phyloP scores from a whole-genome alignment of 192 early-diverging fungal species.

The Globomyces pollinis-pini region DNA sequence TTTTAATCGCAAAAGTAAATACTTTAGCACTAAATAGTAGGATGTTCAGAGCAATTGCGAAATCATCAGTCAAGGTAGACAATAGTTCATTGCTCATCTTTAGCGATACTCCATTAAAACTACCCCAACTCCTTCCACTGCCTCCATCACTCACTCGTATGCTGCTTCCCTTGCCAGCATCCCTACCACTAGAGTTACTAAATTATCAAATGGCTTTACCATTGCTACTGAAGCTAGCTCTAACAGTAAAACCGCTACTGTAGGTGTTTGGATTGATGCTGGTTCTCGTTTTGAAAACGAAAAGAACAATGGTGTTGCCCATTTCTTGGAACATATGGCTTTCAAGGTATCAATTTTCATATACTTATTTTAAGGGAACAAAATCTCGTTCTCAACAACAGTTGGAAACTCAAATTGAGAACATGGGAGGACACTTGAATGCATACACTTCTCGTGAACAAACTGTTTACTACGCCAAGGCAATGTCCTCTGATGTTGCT shows the following conservation, averaged over 20 bases:
- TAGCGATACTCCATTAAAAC: too few relatives aligned
- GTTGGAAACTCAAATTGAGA: constrained; percentile 92
- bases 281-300: constrained; percentile 50
- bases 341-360: constrained; percentile 69
- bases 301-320: constrained; percentile 89
- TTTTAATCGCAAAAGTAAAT: too few relatives aligned
- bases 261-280: constrained; percentile 56
- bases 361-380: constrained; percentile 82
- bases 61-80: too few relatives aligned
- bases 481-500: constrained; percentile 78
- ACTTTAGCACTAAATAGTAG: too few relatives aligned
- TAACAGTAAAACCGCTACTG: constrained; percentile 53
- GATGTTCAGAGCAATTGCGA: too few relatives aligned
- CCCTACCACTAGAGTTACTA: constrained; percentile 42
- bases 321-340: constrained; percentile 99
- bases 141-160: constrained; percentile 33
- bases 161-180: constrained; percentile 37
- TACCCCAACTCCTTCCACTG: neutral
- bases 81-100: too few relatives aligned
- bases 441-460: constrained; percentile 99
- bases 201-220: constrained; percentile 46
- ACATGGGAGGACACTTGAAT: constrained; percentile 97
- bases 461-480: constrained; percentile 97
- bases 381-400: constrained; percentile 76
- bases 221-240: constrained; percentile 51